A percentile compares a stretch with the other conserved stretches of the same genome.
These are phyloP conservation scores for Tulasnella sp. DNA, from an alignment of 768 basidiomycete species.

Conservation along the genomic window DNA sequence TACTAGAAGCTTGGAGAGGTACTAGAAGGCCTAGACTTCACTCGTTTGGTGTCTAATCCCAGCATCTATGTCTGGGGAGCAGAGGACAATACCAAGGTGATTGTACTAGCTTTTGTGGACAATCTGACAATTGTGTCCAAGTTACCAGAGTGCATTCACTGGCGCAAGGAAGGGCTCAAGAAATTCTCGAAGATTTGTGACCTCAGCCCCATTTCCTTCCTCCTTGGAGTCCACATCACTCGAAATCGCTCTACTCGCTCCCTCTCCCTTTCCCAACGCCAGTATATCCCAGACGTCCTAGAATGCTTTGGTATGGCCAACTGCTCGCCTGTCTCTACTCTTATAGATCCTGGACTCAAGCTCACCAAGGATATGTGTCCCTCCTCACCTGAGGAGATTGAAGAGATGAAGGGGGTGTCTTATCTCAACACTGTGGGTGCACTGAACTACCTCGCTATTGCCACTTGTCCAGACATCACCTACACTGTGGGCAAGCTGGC, in stretches of 20 bases:
- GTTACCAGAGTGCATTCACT: background rate
- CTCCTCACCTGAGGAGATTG: background rate
- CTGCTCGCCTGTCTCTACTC: slow-evolving; percentile 17
- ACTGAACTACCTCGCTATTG: background rate
- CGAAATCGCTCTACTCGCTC: slow-evolving; percentile 9
- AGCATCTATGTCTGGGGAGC: background rate
- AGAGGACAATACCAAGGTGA: too few relatives aligned
- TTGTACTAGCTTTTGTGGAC: slow-evolving; percentile 22
- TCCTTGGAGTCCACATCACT: slow-evolving; percentile 20
- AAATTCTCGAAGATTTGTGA: background rate
- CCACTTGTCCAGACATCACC: background rate
- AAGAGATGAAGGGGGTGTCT: slow-evolving; percentile 19
- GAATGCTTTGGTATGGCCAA: slow-evolving; percentile 4
- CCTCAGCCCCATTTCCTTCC: slow-evolving; percentile 5
- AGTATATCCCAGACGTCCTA: slow-evolving; percentile 17
- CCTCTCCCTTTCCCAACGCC: slow-evolving; percentile 17
- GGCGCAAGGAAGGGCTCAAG: background rate
- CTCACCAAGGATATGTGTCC: background rate
- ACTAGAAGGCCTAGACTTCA: background rate
- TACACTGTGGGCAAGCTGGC: background rate
- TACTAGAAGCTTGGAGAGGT: slow-evolving; percentile 9
- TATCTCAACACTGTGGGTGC: slow-evolving; percentile 1
- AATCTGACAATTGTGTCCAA: slow-evolving; percentile 3
- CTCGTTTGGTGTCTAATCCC: background rate
- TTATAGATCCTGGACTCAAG: slow-evolving; percentile 15